Evolutionary conservation across 352 stramenopile genomes (phyloP).

Genomic region (Phytophthora tentaculata): DNA sequence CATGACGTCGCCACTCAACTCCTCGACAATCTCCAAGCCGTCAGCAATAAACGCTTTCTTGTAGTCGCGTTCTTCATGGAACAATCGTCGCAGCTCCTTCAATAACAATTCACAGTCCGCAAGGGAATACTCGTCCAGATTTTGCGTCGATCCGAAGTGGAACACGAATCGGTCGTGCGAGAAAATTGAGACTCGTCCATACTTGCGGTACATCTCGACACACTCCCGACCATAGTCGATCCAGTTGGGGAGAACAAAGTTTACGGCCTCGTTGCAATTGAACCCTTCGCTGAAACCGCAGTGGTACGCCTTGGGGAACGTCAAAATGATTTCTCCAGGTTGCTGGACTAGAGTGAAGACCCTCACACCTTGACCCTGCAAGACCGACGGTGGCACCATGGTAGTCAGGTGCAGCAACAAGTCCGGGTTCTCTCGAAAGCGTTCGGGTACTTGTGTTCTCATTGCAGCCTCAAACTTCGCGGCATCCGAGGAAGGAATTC

Average conservation of each 20-base stretch:
- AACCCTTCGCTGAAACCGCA: constrained; percentile 97
- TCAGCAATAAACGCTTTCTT: constrained; percentile 54
- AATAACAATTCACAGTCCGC: constrained; percentile 73
- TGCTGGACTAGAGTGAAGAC: constrained; percentile 81
- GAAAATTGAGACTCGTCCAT: constrained; percentile 76
- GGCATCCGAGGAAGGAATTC: constrained; percentile 63
- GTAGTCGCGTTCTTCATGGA: constrained; percentile 71
- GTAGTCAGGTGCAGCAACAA: constrained; percentile 79
- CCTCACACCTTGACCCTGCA: constrained; percentile 50
- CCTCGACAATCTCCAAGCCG: constrained; percentile 60
- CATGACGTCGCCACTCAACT: constrained; percentile 69
- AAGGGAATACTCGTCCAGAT: constrained; percentile 63
- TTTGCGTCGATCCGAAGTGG: constrained; percentile 73
- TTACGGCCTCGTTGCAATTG: constrained; percentile 92
- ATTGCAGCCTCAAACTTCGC: constrained; percentile 61
- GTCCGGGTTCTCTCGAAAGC: constrained; percentile 67
- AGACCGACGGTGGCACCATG: constrained; percentile 66
- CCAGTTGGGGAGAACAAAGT: constrained; percentile 88
- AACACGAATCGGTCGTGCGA: constrained; percentile 86
- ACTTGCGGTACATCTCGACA: constrained; percentile 69
- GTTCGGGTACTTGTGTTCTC: constrained; percentile 59
- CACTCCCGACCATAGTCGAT: constrained; percentile 81
- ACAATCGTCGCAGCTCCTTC: constrained; percentile 68
- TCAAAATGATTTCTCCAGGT: constrained; percentile 97
- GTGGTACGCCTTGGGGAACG: constrained; percentile 97